A percentile compares a stretch with the other conserved stretches of the same genome.
Conservation (phyloP, 2,329 filamentous ascomycete species). For the Cercospora sp. region DNA sequence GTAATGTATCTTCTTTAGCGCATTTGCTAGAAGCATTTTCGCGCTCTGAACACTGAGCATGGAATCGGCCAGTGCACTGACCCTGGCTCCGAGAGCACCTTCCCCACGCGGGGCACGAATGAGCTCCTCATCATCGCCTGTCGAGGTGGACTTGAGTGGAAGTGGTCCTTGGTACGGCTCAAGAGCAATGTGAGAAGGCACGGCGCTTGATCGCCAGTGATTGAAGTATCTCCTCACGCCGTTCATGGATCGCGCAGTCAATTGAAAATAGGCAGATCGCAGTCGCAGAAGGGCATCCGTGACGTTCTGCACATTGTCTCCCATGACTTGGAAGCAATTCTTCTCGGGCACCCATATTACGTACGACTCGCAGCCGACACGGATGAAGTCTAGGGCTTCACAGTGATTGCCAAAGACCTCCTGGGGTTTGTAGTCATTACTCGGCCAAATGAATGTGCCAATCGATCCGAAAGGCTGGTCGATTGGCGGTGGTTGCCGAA, state of each 20-base stretch:
- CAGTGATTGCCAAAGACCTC: constrained; percentile 45
- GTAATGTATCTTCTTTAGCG: constrained; percentile 37
- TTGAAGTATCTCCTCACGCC: constrained; percentile 33
- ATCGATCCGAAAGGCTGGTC: constrained; percentile 31
- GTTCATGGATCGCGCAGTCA: constrained; percentile 36
- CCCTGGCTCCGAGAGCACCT: background rate
- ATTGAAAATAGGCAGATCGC: constrained; percentile 42
- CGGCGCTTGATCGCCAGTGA: constrained; percentile 23
- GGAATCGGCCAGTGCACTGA: background rate
- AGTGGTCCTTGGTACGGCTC: constrained; percentile 19
- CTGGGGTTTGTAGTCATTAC: constrained; percentile 43
- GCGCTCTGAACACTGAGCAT: constrained; percentile 17
- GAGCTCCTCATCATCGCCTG: background rate
- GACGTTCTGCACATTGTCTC: constrained; percentile 29
- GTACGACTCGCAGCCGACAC: constrained; percentile 43
- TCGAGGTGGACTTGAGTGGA: background rate
- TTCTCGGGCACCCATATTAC: constrained; percentile 41
- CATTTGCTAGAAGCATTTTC: constrained; percentile 27
- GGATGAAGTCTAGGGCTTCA: constrained; percentile 49
- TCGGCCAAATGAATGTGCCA: constrained; percentile 50
- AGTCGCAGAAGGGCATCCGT: constrained; percentile 38
- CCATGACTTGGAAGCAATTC: constrained; percentile 38
- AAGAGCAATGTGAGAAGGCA: constrained; percentile 25
- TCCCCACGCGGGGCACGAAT: constrained; percentile 1
- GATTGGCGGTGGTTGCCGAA: constrained; percentile 30